Conservation (phyloP, 257 asterid genomes). For the Gardenia jasminoides region DNA sequence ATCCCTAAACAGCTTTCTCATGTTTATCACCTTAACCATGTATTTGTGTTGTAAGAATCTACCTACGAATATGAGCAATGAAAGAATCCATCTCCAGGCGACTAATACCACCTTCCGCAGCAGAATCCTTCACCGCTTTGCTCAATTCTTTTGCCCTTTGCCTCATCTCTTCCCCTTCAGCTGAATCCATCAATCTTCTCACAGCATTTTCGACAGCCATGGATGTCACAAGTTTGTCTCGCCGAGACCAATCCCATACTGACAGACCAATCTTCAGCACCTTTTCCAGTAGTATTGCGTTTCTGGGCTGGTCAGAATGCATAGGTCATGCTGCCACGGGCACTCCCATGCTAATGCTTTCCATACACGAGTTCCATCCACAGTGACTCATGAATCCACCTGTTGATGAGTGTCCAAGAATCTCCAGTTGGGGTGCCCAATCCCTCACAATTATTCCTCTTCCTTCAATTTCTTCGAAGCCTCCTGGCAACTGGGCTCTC, state of each 20-base stretch:
- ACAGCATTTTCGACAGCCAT: conserved; percentile 18
- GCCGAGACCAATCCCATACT: conserved; percentile 18
- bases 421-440: conserved; percentile 32
- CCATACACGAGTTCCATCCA: conserved; percentile 32
- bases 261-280: conserved; percentile 13
- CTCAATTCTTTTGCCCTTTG: conserved; percentile 21
- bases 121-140: conserved; percentile 19
- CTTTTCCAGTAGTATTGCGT: conserved; percentile 11
- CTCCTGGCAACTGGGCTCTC: conserved; percentile 12
- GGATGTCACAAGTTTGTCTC: conserved; percentile 17
- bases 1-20: no score
- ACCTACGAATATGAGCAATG: conserved; percentile 4
- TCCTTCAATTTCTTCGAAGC: conserved; percentile 17
- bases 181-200: conserved; percentile 28
- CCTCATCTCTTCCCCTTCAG: conserved; percentile 28
- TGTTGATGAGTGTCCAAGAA: conserved; percentile 18
- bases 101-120: not conserved
- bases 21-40: no score
- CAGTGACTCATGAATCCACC: conserved; percentile 33
- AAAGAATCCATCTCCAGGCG: conserved; percentile 15
- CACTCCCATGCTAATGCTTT: conserved; percentile 29
- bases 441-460: conserved; percentile 16
- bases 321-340: conserved; percentile 35
- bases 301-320: conserved; percentile 28
- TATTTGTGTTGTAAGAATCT: no score